phyloP scores from a whole-genome alignment of 164 flowering plant species.

The Dillenia turbinata region DNA sequence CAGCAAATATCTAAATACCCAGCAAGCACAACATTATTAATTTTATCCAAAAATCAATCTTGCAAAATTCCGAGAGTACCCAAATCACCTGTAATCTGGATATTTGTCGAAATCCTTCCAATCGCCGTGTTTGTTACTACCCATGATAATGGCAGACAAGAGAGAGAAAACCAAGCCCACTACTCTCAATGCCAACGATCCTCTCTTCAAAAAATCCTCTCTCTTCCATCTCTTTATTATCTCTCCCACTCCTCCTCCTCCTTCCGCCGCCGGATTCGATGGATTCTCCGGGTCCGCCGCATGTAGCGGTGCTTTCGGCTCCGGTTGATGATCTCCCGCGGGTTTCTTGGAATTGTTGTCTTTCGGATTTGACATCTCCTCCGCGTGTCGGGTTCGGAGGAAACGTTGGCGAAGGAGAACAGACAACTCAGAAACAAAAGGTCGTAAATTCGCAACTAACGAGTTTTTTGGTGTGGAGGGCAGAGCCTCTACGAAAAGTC shows the following conservation, averaged over 20 bases:
- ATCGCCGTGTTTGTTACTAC: constrained; percentile 64
- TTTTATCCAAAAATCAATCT: neutral
- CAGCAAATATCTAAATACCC: constrained; percentile 48
- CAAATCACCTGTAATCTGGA: constrained; percentile 66
- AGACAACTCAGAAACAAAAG: too few relatives aligned
- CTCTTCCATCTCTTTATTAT: constrained; percentile 63
- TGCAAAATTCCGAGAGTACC: neutral
- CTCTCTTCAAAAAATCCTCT: constrained; percentile 59
- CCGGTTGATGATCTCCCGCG: neutral
- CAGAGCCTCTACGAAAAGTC: too few relatives aligned
- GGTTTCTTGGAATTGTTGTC: constrained; percentile 8
- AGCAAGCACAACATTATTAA: neutral
- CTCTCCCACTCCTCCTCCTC: constrained; percentile 27
- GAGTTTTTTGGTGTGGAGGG: too few relatives aligned
- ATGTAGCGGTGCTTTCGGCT: constrained; percentile 12
- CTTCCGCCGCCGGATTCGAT: constrained; percentile 5
- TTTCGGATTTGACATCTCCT: constrained; percentile 17
- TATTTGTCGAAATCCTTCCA: constrained; percentile 55
- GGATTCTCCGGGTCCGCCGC: constrained; percentile 29
- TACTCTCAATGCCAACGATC: constrained; percentile 39
- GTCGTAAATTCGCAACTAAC: too few relatives aligned
- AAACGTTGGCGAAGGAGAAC: too few relatives aligned
- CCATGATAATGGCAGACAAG: constrained; percentile 68
- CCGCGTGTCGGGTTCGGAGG: too few relatives aligned
- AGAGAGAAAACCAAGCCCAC: constrained; percentile 53